Evolutionary conservation across 176 grass and related monocot genomes (phyloP), one percentile per base, ranked within the genome.

Genomic region (Musa schizocarpa): DNA sequence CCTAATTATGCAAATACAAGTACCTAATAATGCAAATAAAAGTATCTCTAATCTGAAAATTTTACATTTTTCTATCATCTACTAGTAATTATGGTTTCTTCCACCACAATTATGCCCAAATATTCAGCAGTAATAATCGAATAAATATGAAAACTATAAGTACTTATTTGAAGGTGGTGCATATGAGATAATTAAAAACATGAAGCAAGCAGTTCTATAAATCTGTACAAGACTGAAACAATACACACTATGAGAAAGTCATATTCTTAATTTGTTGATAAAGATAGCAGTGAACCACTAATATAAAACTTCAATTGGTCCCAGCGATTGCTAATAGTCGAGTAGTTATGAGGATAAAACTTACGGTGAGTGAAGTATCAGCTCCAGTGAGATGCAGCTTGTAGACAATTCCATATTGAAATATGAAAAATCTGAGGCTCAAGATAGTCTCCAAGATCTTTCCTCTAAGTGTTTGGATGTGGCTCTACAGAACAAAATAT

Each of bases 391-490:
- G 79, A 76, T 89, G 79, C 73, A 98, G 86, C 73, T 93, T 98
- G 80, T 93, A 98, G 65, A 98, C 90, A 78, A 98, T 93, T 34
- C 94, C 94, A 80, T 91, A 98, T 73, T 98, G 94, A 76, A 98
- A 93, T 2, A 98, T 86, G 4, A 98, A 69, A 76, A 98, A 98
- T 77, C 94, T 84, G 12, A 91, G 77, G 74, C 83, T 91, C 80
- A 98, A 82, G 78, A 98, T 89, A 55, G 86, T 91, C 80, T 98
- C 94, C n/a, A 98, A 81, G 54, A 98, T 87, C 11, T 88, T 86
- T 63, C 94, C 94, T 51, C 94, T 85, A 8, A 88, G 75, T 25
- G 94, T 98, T 53, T 80, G 78, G 71, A 98, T 98, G 78, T 98
- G 94, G 54, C 48, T 78, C 94, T 98, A 82, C 72, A 87, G 14